Evolutionary conservation across 495 filamentous ascomycete genomes (phyloP).

Genomic region (Penicillium taxi): DNA sequence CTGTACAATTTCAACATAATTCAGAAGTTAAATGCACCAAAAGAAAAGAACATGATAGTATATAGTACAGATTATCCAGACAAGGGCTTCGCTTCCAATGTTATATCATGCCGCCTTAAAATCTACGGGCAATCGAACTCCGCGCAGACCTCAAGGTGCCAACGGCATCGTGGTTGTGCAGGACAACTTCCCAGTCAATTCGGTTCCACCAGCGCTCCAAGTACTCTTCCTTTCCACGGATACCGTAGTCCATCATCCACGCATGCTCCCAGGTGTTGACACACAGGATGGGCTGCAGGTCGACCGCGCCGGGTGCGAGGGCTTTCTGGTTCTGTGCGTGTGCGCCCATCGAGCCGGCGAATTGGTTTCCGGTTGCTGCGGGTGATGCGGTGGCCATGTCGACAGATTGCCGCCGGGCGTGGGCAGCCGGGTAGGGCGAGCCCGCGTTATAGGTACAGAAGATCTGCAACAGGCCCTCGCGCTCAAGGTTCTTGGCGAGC

Average conservation of each 20-base stretch:
- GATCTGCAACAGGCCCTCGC: slow-evolving; percentile 55
- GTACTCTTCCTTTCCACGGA: slow-evolving; percentile 69
- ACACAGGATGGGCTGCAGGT: slow-evolving; percentile 70
- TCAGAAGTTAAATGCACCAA: slow-evolving; percentile 6
- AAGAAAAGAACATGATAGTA: slow-evolving; percentile 19
- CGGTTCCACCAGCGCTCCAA: slow-evolving; percentile 76
- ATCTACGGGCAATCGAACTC: slow-evolving; percentile 14
- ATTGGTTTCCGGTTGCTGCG: slow-evolving; percentile 34
- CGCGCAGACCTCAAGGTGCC: slow-evolving; percentile 17
- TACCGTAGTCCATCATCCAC: slow-evolving; percentile 78
- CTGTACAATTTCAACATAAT: slow-evolving; percentile 14
- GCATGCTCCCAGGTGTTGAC: slow-evolving; percentile 96
- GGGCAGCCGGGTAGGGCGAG: slow-evolving; percentile 74
- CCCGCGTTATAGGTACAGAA: slow-evolving; percentile 88
- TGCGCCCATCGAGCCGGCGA: slow-evolving; percentile 44
- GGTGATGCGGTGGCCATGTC: slow-evolving; percentile 68
- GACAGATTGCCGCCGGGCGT: slow-evolving; percentile 68
- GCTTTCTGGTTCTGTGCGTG: slow-evolving; percentile 35
- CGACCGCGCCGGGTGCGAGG: slow-evolving; percentile 58
- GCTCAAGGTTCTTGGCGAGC: slow-evolving; percentile 58
- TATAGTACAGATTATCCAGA: slow-evolving; percentile 29
- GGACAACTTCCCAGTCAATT: slow-evolving; percentile 77
- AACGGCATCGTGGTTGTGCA: slow-evolving; percentile 37
- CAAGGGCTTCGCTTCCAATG: too few relatives aligned
- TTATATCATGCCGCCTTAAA: slow-evolving; percentile 26